phyloP scores from a whole-genome alignment of 345 rosid genomes.

The Gossypioides kirkii region DNA sequence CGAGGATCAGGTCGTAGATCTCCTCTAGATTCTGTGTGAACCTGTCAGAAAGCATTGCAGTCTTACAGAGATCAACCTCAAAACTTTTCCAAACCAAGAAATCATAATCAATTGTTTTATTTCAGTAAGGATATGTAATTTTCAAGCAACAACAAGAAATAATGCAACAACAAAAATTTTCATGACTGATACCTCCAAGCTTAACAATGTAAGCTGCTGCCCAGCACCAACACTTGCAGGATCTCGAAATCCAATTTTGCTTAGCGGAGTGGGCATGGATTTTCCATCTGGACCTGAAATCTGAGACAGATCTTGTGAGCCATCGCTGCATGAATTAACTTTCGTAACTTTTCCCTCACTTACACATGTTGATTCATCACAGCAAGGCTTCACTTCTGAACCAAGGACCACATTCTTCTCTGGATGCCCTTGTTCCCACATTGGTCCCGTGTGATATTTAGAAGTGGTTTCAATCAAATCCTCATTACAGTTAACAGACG shows the following conservation, averaged over 20 bases:
- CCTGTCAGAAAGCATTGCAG: constrained; percentile 39
- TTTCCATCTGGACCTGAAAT: constrained; percentile 80
- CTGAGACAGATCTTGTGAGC: constrained; percentile 66
- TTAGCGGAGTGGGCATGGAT: constrained; percentile 76
- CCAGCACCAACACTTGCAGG: constrained; percentile 95
- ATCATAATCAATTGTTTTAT: constrained; percentile 1
- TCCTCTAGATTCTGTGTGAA: constrained; percentile 84
- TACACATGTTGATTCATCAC: constrained; percentile 22
- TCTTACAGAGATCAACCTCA: constrained; percentile 6
- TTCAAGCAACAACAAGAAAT: neutral
- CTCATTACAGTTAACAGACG: constrained; percentile 21
- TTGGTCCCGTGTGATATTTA: constrained; percentile 24
- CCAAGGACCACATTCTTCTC: constrained; percentile 24
- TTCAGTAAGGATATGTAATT: neutral
- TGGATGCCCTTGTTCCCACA: constrained; percentile 26
- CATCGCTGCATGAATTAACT: constrained; percentile 22
- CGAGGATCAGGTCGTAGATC: constrained; percentile 87
- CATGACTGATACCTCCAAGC: constrained; percentile 67
- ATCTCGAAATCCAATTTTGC: constrained; percentile 94
- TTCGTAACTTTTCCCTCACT: constrained; percentile 33
- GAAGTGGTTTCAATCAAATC: constrained; percentile 25
- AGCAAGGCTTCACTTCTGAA: constrained; percentile 25
- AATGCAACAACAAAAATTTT: neutral
- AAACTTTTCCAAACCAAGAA: constrained; percentile 3
- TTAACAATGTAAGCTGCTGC: constrained; percentile 79